phyloP scores from a whole-genome alignment of 108 stramenopile species.

The Fragilaria crotonensis region DNA sequence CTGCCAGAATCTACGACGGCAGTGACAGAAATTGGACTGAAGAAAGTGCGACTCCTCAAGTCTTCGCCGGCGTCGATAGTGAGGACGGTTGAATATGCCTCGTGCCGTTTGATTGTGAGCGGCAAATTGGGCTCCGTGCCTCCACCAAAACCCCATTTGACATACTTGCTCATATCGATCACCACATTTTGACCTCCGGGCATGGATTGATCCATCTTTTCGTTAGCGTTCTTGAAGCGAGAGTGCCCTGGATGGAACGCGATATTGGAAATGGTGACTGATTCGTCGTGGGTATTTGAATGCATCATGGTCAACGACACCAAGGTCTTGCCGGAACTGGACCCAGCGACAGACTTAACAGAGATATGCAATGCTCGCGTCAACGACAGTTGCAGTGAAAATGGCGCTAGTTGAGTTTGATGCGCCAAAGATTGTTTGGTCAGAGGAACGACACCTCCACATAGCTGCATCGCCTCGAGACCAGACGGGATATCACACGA shows the following conservation, averaged over 20 bases:
- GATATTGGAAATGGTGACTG: conserved; percentile 65
- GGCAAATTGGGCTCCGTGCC: conserved; percentile 62
- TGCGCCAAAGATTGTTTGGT: conserved; percentile 15
- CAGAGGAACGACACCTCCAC: neutral
- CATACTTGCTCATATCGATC: conserved; percentile 66
- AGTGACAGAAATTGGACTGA: conserved; percentile 69
- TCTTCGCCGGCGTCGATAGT: conserved; percentile 66
- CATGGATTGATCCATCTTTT: conserved; percentile 9
- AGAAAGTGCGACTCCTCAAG: conserved; percentile 44
- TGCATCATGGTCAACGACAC: conserved; percentile 67
- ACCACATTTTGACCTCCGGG: conserved; percentile 37
- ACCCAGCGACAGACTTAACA: conserved; percentile 24
- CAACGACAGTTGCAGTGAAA: conserved; percentile 12
- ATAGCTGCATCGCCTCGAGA: conserved; percentile 16
- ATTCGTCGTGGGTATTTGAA: conserved; percentile 53
- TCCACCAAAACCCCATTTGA: conserved; percentile 68
- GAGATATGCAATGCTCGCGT: conserved; percentile 38
- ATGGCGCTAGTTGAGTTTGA: conserved; percentile 14
- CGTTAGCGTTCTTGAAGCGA: conserved; percentile 8
- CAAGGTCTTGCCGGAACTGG: conserved; percentile 45
- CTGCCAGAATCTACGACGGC: conserved; percentile 30
- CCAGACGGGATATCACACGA: neutral
- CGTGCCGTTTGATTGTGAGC: conserved; percentile 46
- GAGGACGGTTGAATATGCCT: conserved; percentile 63
- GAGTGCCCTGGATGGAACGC: conserved; percentile 82